Conservation (phyloP, 2,329 filamentous ascomycete species). For the Metarhizium brunneum region DNA sequence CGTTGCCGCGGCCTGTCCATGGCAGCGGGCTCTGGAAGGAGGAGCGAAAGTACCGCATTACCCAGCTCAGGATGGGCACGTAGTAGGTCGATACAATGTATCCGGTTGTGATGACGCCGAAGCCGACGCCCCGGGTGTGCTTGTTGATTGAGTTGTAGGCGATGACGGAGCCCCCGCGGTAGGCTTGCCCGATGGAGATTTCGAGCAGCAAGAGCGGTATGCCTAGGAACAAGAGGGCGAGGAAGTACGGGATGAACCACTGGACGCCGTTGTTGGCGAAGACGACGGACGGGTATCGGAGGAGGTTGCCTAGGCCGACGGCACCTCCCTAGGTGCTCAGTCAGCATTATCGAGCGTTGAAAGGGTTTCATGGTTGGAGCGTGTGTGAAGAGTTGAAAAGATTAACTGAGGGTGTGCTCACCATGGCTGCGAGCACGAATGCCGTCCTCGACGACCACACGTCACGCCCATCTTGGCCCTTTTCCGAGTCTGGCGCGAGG, state of each 20-base stretch:
- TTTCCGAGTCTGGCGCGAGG: slow-evolving; percentile 14
- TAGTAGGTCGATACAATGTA: slow-evolving; percentile 37
- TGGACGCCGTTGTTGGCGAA: slow-evolving; percentile 48
- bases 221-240: slow-evolving; percentile 32
- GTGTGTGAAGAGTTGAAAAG: too few species aligned
- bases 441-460: slow-evolving; percentile 16
- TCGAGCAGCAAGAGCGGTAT: too few species aligned
- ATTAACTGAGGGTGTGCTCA: slow-evolving; percentile 10
- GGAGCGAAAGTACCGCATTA: too few species aligned
- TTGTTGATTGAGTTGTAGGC: slow-evolving; percentile 39
- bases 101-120: slow-evolving; percentile 39
- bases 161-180: slow-evolving; percentile 40
- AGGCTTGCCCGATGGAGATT: too few species aligned
- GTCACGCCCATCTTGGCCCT: slow-evolving; percentile 17
- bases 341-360: too few species aligned
- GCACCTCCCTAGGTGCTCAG: slow-evolving; percentile 22
- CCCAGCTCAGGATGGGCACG: too few species aligned
- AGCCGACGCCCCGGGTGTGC: slow-evolving; percentile 39
- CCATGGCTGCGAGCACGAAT: slow-evolving; percentile 24
- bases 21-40: slow-evolving; percentile 29
- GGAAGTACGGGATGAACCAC: slow-evolving; percentile 45
- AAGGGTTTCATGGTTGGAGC: too few species aligned
- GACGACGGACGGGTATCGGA: slow-evolving; percentile 44
- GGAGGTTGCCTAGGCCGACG: slow-evolving; percentile 44
- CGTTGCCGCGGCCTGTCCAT: slow-evolving; percentile 24